phyloP scores from a whole-genome alignment of 768 basidiomycete genomes.

The Tricholoma furcatifolium region DNA sequence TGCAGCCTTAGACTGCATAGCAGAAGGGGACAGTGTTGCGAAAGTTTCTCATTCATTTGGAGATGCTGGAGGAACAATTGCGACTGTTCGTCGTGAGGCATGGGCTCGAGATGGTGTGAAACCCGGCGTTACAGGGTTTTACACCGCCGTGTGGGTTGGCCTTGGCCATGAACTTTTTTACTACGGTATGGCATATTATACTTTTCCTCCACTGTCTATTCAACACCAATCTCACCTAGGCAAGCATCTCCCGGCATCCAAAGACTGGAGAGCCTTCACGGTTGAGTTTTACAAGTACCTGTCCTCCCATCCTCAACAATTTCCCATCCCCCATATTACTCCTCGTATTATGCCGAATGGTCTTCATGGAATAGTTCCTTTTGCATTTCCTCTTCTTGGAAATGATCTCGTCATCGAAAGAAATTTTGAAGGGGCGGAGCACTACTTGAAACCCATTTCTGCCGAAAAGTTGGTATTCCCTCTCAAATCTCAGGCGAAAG shows the following conservation, averaged over 20 bases:
- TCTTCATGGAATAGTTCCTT: slow-evolving; percentile 21
- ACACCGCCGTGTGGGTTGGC: slow-evolving; percentile 30
- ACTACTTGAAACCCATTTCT: slow-evolving; percentile 27
- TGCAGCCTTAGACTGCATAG: slow-evolving; percentile 32
- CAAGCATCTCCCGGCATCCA: slow-evolving; percentile 21
- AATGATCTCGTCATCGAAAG: slow-evolving; percentile 26
- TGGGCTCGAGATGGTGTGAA: slow-evolving; percentile 24
- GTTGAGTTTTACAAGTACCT: slow-evolving; percentile 31
- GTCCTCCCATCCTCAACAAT: slow-evolving; percentile 17
- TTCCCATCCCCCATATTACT: slow-evolving; percentile 24
- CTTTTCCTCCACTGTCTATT: background rate
- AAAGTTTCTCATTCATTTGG: slow-evolving; percentile 26
- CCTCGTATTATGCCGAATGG: slow-evolving; percentile 32
- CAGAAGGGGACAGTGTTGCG: slow-evolving; percentile 26
- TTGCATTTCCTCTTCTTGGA: slow-evolving; percentile 28
- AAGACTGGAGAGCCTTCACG: slow-evolving; percentile 25
- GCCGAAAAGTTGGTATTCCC: slow-evolving; percentile 28
- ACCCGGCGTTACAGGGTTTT: slow-evolving; percentile 22
- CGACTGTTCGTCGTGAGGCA: slow-evolving; percentile 23
- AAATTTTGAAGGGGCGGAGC: background rate
- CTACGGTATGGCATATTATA: slow-evolving; percentile 19
- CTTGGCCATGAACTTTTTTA: slow-evolving; percentile 29
- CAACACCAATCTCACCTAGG: slow-evolving; percentile 9
- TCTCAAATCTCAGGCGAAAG: background rate
- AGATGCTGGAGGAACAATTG: slow-evolving; percentile 26